A percentile compares a stretch with the other conserved stretches of the same genome.
Conservation (phyloP, 306 rosid genomes). For the Quercus rubra region DNA sequence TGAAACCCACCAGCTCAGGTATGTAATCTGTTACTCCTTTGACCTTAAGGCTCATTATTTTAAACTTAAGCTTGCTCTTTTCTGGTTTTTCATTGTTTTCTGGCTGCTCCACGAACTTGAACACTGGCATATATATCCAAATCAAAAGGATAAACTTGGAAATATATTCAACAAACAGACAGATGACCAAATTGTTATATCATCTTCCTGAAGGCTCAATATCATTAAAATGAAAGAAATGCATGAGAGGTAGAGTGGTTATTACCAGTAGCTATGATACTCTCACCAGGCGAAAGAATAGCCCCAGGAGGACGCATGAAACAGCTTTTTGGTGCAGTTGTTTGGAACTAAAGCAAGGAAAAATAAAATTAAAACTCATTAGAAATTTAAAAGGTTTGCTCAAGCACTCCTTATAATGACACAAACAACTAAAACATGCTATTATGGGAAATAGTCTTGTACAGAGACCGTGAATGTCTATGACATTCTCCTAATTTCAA, state of each 20-base stretch:
- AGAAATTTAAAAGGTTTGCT: conserved; percentile 4
- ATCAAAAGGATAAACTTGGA: conserved; percentile 5
- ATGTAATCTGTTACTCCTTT: conserved; percentile 80
- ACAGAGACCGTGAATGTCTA: background rate
- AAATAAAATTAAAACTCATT: conserved; percentile 19
- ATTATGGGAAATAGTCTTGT: background rate
- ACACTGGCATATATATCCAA: conserved; percentile 50
- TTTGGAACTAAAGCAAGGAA: conserved; percentile 68
- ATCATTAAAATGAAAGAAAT: conserved; percentile 3
- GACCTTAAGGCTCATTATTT: conserved; percentile 99
- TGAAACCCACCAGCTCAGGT: conserved; percentile 88
- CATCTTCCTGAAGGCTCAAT: background rate
- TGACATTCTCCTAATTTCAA: background rate
- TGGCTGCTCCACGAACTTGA: conserved; percentile 94
- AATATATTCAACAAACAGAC: background rate
- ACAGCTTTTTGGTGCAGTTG: conserved; percentile 98
- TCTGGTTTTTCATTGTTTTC: conserved; percentile 89
- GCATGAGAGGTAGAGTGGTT: background rate
- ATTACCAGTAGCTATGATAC: conserved; percentile 93
- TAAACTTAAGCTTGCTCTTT: conserved; percentile 86
- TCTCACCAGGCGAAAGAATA: conserved; percentile 91
- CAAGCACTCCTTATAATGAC: background rate
- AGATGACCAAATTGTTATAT: background rate
- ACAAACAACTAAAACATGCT: background rate
- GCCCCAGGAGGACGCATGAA: conserved; percentile 99